Conservation (phyloP, 495 filamentous ascomycete species). For the Neurospora hispaniola region DNA sequence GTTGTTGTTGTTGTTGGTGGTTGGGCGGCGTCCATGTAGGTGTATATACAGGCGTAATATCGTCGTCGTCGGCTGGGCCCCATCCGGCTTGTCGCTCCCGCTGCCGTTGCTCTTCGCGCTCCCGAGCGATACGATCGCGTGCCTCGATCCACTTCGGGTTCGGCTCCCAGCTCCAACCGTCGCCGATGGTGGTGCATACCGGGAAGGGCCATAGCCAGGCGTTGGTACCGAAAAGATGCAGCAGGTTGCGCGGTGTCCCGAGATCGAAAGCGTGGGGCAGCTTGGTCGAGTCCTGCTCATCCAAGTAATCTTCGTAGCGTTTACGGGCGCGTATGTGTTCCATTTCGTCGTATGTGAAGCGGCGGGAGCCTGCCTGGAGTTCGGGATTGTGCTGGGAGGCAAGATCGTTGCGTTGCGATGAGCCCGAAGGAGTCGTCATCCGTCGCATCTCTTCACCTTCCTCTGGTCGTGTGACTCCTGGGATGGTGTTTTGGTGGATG, state of each 20-base stretch:
- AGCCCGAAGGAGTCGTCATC: conserved; percentile 4
- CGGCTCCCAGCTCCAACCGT: conserved; percentile 94
- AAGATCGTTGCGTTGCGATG: neutral
- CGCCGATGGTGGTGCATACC: conserved; percentile 69
- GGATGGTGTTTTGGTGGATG: conserved; percentile 74
- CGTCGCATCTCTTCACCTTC: conserved; percentile 55
- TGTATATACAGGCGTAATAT: conserved; percentile 13
- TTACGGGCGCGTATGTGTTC: conserved; percentile 59
- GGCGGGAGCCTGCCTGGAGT: conserved; percentile 38
- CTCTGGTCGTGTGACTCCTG: conserved; percentile 65
- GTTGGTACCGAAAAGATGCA: conserved; percentile 66
- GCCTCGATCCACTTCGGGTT: conserved; percentile 61
- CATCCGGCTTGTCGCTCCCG: conserved; percentile 46
- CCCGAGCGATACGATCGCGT: conserved; percentile 45
- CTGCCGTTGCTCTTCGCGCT: conserved; percentile 49
- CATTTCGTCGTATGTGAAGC: conserved; percentile 53
- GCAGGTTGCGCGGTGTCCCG: conserved; percentile 68
- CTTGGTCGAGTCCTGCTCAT: conserved; percentile 75
- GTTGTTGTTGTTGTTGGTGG: neutral
- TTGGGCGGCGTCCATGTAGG: conserved; percentile 5
- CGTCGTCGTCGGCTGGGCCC: conserved; percentile 25
- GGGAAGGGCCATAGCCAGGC: conserved; percentile 70
- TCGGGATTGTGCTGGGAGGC: conserved; percentile 28
- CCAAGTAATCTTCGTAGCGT: conserved; percentile 78
- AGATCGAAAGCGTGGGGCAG: conserved; percentile 90